A percentile compares a stretch with the other conserved stretches of the same genome.
Conservation (phyloP, 2,329 filamentous ascomycete species). For the Cryphonectria naterciae region DNA sequence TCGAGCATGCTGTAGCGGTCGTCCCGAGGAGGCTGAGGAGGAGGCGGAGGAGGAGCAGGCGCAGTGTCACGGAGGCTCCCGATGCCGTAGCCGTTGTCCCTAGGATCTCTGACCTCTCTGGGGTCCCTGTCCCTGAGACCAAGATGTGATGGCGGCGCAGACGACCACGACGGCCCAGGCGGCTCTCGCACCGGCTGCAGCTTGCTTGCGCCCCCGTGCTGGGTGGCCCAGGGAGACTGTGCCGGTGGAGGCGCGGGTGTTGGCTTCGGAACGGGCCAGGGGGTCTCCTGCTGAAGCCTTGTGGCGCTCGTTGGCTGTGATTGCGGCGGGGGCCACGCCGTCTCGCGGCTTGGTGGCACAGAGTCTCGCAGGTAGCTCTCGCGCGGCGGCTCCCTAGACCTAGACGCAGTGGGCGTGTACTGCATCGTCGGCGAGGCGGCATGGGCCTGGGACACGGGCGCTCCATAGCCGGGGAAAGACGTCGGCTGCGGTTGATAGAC, state of each 20-base stretch:
- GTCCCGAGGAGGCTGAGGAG: slow-evolving; percentile 6
- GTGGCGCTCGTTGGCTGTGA: slow-evolving; percentile 32
- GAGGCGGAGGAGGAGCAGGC: background rate
- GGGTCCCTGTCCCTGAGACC: slow-evolving; percentile 30
- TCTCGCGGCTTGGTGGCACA: slow-evolving; percentile 41
- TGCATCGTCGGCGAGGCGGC: slow-evolving; percentile 58
- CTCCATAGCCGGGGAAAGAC: slow-evolving; percentile 50
- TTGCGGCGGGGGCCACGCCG: slow-evolving; percentile 40
- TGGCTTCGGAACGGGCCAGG: slow-evolving; percentile 42
- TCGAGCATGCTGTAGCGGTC: slow-evolving; percentile 27
- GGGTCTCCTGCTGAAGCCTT: slow-evolving; percentile 37
- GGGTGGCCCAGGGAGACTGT: slow-evolving; percentile 45
- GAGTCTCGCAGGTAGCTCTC: slow-evolving; percentile 46
- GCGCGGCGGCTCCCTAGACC: slow-evolving; percentile 20
- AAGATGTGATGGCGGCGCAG: slow-evolving; percentile 34
- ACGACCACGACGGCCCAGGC: slow-evolving; percentile 42
- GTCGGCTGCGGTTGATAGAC: slow-evolving; percentile 36
- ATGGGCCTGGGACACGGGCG: slow-evolving; percentile 48
- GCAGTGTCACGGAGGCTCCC: slow-evolving; percentile 18
- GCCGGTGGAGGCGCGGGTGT: slow-evolving; percentile 39
- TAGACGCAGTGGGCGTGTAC: slow-evolving; percentile 42
- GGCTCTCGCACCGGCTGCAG: slow-evolving; percentile 40
- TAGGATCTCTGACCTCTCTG: slow-evolving; percentile 20
- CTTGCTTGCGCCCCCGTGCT: slow-evolving; percentile 43
- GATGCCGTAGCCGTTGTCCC: slow-evolving; percentile 26